Base-by-base conservation (phyloP, 2,329 filamentous ascomycete species). In the Bipolaris oryzae region DNA sequence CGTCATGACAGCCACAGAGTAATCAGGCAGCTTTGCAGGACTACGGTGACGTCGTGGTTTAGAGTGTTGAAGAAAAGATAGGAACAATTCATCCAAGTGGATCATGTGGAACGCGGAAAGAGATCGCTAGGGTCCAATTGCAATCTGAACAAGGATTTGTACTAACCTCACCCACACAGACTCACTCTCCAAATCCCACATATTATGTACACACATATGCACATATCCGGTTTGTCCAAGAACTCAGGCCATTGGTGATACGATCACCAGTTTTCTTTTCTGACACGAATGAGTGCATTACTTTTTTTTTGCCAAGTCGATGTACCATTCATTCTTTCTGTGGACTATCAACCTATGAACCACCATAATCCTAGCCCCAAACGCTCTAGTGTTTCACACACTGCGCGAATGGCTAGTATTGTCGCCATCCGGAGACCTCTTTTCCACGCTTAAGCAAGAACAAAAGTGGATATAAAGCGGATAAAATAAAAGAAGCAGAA, bases 311-410 rank as follows among this genome's bases (percentile, higher is more conserved):
- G n/a, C n/a, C 20, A 33, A 18, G 11, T 46, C n/a, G 18, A 25
- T 35, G 43, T 46, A 46, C 43, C 43, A 46, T 35, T 48, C 33
- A 50, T 55, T 50, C 23, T 55, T 44, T 42, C 21, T 35, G 33
- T 48, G 34, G 34, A 55, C 46, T 55, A 55, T 50, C 39, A 55
- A 55, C 33, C 48, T 44, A 18, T 25, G 39, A 50, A 23, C 39
- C 34, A 20, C 21, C 33, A 18, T 25, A 13, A 25, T 25, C 21
- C 21, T 11, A 15, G 39, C 13, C 34, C 34, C 42, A 28, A 28
- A 21, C 21, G 31, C 28, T 47, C 2, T 46, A 41, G 38, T 41
- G 38, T 23, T 41, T 23, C 16, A 16, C 10, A 23, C 18, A n/a
- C n/a, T 41, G 38, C 38, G 20, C 2, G 18, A 41, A 41, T 21